Percentiles rank a stretch among this genome's conserved stretches.
phyloP scores from a whole-genome alignment of 805 yeast genomes.

The Ogataea methanolica region DNA sequence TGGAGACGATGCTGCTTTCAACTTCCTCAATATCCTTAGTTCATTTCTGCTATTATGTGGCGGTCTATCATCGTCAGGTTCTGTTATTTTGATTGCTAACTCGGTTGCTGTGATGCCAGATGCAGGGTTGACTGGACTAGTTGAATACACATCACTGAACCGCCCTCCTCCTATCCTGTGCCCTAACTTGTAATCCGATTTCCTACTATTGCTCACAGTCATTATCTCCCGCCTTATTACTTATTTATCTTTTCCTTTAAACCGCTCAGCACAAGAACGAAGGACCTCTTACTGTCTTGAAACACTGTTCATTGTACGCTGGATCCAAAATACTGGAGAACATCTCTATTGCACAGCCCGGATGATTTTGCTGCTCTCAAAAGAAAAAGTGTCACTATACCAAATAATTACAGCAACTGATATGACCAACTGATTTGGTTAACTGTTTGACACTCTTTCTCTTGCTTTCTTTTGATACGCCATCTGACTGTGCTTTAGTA shows the following conservation, averaged over 20 bases:
- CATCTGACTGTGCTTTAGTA: too few relatives aligned
- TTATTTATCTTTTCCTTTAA: background rate
- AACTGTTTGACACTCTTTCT: too few relatives aligned
- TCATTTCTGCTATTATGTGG: constrained; percentile 53
- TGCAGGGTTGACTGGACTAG: constrained; percentile 1
- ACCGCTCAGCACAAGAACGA: background rate
- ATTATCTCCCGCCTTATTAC: background rate
- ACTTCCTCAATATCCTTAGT: constrained; percentile 31
- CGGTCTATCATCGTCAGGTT: constrained; percentile 45
- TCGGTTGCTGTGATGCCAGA: background rate
- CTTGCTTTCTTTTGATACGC: too few relatives aligned
- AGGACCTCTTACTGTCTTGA: too few relatives aligned
- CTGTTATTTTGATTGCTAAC: constrained; percentile 45
- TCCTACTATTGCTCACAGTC: constrained; percentile 6
- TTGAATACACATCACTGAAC: constrained; percentile 36
- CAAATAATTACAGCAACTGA: too few relatives aligned
- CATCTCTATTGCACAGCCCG: background rate
- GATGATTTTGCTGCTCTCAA: too few relatives aligned
- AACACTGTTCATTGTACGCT: too few relatives aligned
- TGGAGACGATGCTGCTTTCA: background rate
- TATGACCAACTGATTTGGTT: too few relatives aligned
- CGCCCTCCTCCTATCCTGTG: constrained; percentile 37
- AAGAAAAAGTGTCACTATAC: too few relatives aligned
- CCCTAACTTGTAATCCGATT: constrained; percentile 14
- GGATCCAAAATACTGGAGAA: too few relatives aligned